Base-by-base conservation (phyloP, 257 asterid species). In the Lycium barbarum region DNA sequence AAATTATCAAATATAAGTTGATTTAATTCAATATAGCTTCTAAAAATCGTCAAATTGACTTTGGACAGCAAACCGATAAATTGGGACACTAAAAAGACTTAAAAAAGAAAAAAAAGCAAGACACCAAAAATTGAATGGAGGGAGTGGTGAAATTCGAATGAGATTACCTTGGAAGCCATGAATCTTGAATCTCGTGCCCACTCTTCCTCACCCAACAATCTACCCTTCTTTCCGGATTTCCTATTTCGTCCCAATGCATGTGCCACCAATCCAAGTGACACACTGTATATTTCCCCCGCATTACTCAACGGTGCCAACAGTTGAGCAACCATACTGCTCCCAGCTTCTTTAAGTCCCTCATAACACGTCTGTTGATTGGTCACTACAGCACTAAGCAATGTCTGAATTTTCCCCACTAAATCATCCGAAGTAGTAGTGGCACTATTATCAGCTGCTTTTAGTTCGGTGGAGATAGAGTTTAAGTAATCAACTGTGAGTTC, bases 331-430 rank as follows among this genome's bases (percentile, higher is more conserved):
- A 86, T 73, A 15, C 84, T 83, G 68, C 86, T 88, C 12, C 89
- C 87, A 1, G 86, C 90, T 40, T 87, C 90, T 36, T 35, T 88
- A 36, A 90, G 79, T 4, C 93, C 90, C 49, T 87, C 93, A 59
- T 55, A 89, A 54, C 93, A 90, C 9, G 91, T 90, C 74, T 90
- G 89, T 78, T 87, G 91, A 83, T 90, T 88, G 4, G 93, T 90
- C 79, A 88, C 90, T 47, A 90, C 91, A 1, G 88, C 91, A 86
- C 93, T 88, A n/a, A 90, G 84, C 88, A 90, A 76, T 13, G 89
- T 79, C 86, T 87, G 87, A 57, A 88, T 84, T 4, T 81, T 83
- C 17, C 85, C 90, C 11, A 81, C 90, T 78, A 86, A 13, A 43
- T 35, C 86, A 4, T 86, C 88, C 15, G 83, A 83, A 62, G 62